phyloP scores from a whole-genome alignment of 805 yeast species.

The Yarrowia hollandica region DNA sequence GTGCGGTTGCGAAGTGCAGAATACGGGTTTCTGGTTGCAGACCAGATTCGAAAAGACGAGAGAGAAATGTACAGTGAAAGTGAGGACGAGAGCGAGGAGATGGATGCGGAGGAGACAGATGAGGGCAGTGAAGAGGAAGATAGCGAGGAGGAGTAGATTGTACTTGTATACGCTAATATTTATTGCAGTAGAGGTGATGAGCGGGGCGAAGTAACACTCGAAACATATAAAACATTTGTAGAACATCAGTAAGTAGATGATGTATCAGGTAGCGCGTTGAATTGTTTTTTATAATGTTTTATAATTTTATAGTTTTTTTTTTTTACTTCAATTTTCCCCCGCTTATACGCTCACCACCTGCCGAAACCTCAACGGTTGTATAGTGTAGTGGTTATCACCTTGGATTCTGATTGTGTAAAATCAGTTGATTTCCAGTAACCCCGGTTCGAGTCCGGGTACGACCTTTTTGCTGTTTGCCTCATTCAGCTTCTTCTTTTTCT shows the following conservation, averaged over 20 bases:
- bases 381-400: constrained; percentile 23
- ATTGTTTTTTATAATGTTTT: too few relatives aligned
- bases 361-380: constrained; percentile 7
- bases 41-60: neutral
- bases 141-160: too few relatives aligned
- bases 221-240: too few relatives aligned
- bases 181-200: too few relatives aligned
- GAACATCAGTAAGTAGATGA: too few relatives aligned
- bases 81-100: neutral
- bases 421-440: constrained; percentile 10
- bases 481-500: too few relatives aligned
- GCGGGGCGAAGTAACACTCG: too few relatives aligned
- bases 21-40: neutral
- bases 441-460: constrained; percentile 26
- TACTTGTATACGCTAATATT: too few relatives aligned
- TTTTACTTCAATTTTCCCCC: too few relatives aligned
- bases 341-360: too few relatives aligned
- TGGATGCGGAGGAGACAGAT: neutral
- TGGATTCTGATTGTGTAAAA: constrained; percentile 3
- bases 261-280: too few relatives aligned
- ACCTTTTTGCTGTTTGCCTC: constrained; percentile 9
- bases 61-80: neutral
- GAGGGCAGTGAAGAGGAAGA: neutral
- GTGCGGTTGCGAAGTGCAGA: constrained; percentile 1
- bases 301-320: too few relatives aligned